Base-by-base conservation (phyloP, 148 eudicot species). In the Persicaria maculosa region DNA sequence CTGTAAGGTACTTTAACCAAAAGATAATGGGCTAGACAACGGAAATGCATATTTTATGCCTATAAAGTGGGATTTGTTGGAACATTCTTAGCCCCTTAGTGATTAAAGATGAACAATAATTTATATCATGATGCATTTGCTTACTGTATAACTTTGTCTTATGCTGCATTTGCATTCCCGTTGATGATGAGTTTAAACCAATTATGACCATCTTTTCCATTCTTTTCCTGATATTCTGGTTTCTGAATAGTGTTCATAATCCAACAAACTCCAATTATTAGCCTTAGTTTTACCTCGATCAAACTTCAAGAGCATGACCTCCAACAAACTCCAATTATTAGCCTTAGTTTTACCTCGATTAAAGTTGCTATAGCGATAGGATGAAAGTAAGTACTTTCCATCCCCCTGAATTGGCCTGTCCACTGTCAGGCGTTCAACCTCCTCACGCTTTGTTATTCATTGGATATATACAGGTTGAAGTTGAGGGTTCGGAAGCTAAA, bases 101-200 rank as follows among this genome's bases (percentile, higher is more conserved):
- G 31, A 58, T 58, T 19, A 19, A 58, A 58, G 64, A 58, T 64
- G 31, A 64, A 14, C 45, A 11, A 59, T 59, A 25, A 22, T 31
- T 64, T 14, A 36, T 62, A 64, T 64, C 31, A 20, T 59, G 14
- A 59, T 59, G 67, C 20, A 25, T 22, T 59, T 36, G 68, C 45
- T 64, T 64, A 12, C 7, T 64, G 68, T 64, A 64, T 44, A 31
- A 11, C 45, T 57, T 57, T 64, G 68, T 64, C 68, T 64, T 64
- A 64, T 64, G 67, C 67, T 59, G 20, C 67, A 64, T 64, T 31
- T 44, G 14, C 36, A 64, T 36, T 64, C 68, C 44, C 12, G 17
- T 58, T 36, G 67, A 20, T 36, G 68, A 45, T 6, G 6, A 64
- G 36, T 64, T 64, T 64, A 45, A 64, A 31, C 8, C 36, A 64